Base-by-base conservation (phyloP, 2,329 filamentous ascomycete species). In the Scedosporium dehoogii region DNA sequence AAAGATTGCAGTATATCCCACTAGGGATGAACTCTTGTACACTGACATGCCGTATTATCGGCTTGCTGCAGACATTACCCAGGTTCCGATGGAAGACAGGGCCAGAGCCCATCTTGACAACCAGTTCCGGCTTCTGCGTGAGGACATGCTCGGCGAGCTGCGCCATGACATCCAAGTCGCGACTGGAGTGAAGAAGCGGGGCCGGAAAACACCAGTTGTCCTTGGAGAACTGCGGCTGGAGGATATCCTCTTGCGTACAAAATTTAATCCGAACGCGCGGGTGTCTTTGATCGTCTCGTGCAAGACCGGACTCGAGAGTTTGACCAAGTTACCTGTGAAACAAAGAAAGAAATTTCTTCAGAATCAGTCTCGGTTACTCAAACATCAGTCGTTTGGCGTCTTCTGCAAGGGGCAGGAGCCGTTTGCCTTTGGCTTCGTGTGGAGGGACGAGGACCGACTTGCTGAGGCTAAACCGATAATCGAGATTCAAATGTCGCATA, bases 81-180 rank as follows among this genome's bases (percentile, higher is more conserved):
- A 81, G 1, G 64, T 71, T 0, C 68, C 12, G 63, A 74, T 1
- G 6, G 68, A 69, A 1, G 66, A 70, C 0, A 78, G 84, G 1
- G 70, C 79, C 0, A 72, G 72, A 0, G 71, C 74, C 0, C 85
- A 91, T 68, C 71, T 89, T 0, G 88, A 90, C 67, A 89, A 88
- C 68, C 85, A 90, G 60, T 92, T 89, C 65, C 85, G 89, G 0
- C 78, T 91, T 0, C 74, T 90, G 0, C 76, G 89, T 2, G 87
- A 92, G 66, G 88, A 91, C 65, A 86, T 91, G 79, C 72, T 91
- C 0, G 82, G 78, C 0, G 86, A 88, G 65, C 74, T 92, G 2
- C 79, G 84, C 1, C 82, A 85, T 18, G 59, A 60, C 58, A 70
- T 87, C 0, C 78, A 84, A 29, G 73, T 78, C 4, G 76, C 81